phyloP scores from a whole-genome alignment of 192 early-diverging fungal genomes.

The Podila horticola region DNA sequence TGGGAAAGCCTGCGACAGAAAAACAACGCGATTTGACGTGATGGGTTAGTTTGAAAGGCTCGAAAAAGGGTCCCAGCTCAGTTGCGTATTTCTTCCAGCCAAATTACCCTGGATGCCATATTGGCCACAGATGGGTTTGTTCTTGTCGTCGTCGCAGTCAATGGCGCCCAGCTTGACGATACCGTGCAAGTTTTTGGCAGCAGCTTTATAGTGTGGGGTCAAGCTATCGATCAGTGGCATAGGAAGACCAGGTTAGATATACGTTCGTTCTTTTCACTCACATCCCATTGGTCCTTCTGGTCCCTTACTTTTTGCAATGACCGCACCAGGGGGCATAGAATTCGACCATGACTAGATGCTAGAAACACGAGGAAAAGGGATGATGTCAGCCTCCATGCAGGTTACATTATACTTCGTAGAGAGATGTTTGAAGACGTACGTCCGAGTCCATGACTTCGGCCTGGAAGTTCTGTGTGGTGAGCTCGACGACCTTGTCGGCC shows the following conservation, averaged over 20 bases:
- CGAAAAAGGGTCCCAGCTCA: background rate
- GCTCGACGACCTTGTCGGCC: conserved; percentile 59
- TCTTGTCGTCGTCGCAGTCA: conserved; percentile 88
- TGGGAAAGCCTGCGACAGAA: conserved; percentile 77
- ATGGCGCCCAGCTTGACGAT: conserved; percentile 89
- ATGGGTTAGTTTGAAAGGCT: background rate
- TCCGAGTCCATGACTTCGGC: conserved; percentile 74
- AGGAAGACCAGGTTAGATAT: background rate
- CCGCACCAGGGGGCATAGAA: conserved; percentile 99
- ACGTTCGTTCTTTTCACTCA: background rate
- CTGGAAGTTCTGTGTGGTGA: conserved; percentile 70
- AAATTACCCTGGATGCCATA: conserved; percentile 81
- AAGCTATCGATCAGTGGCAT: conserved; percentile 52
- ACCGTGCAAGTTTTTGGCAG: conserved; percentile 84
- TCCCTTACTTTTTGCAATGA: conserved; percentile 82
- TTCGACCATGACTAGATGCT: conserved; percentile 87
- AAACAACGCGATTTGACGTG: background rate
- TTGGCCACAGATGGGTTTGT: conserved; percentile 79
- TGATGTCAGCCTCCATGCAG: background rate
- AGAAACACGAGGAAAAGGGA: background rate
- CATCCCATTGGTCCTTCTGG: background rate
- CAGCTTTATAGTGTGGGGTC: conserved; percentile 91
- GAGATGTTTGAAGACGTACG: conserved; percentile 48
- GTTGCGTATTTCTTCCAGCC: too few relatives aligned
- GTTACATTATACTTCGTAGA: too few relatives aligned